Evolutionary conservation across 805 yeast species (phyloP), one percentile per base, ranked within the genome.

Genomic region (Pichia membranifaciens): DNA sequence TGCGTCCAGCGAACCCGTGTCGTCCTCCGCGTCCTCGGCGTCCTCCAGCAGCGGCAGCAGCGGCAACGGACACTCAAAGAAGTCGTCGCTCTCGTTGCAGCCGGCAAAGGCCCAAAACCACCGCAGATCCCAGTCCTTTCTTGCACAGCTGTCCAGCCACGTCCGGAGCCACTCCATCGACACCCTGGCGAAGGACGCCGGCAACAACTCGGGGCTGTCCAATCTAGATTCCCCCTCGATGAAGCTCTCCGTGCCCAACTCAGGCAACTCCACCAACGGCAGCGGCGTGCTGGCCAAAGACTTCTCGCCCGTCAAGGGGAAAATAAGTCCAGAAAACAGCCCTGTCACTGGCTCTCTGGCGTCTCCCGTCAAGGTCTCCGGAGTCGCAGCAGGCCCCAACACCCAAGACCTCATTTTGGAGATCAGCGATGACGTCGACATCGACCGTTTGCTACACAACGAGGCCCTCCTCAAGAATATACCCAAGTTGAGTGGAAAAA

Each of bases 311-410:
- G 28, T 25, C 18, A 45, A 45, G 41, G 49, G 43, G 10, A 46
- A 37, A 41, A n/a, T 29, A 5, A 41, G 49, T 41, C 44, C 45
- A 5, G 44, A 40, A 18, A 46, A 41, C 18, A 41, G 38, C 23
- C 45, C 43, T 17, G 10, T 15, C 17, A 18, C 16, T n/a, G 13
- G 34, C 5, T 12, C 8, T 33, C 16, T 41, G 6, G 9, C 45
- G 9, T 46, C 49, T 3, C 49, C 49, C 2, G 21, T 46, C 15
- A 46, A 41, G 42, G 49, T 37, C 4, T 46, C 49, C 10, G 49
- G 49, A 4, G 41, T 46, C 6, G 38, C 49, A 10, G 45, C 35
- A 5, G 41, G 45, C 23, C 45, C 45, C 9, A 28, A 37, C 10
- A 9, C 37, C 13, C 20, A 40, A 3, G 28, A 46, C 20, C 28